Evolutionary conservation across 2,329 filamentous ascomycete species (phyloP).

Genomic region (Alternaria viburni): DNA sequence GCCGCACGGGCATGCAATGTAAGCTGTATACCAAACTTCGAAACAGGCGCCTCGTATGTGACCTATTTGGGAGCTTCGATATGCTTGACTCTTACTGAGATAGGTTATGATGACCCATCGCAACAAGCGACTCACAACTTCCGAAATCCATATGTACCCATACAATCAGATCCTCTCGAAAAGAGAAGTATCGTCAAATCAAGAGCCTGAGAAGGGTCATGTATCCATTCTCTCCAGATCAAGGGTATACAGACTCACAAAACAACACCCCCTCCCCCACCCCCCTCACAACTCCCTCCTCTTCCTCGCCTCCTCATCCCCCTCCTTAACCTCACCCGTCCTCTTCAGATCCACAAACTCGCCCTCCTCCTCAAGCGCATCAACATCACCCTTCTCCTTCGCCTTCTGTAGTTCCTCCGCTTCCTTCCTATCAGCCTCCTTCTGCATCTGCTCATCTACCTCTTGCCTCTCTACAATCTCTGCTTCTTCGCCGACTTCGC

Average conservation of each 20-base stretch:
- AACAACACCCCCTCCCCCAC: too few species aligned
- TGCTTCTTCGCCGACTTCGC: conserved; percentile 39
- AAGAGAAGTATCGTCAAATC: too few species aligned
- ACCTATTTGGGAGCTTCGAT: neutral
- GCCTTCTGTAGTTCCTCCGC: conserved; percentile 1
- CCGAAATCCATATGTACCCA: too few species aligned
- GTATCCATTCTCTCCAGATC: neutral
- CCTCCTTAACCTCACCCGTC: conserved; percentile 8
- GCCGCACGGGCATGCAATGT: neutral
- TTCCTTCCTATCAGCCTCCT: conserved; percentile 20
- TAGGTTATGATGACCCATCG: too few species aligned
- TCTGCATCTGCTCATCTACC: conserved; percentile 30
- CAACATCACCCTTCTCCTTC: neutral
- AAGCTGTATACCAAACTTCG: neutral
- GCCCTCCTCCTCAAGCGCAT: conserved; percentile 12
- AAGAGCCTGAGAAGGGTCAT: neutral
- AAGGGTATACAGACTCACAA: neutral
- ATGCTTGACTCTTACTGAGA: neutral
- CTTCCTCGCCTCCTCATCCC: conserved; percentile 17
- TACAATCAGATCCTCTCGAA: too few species aligned
- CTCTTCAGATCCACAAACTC: conserved; percentile 26
- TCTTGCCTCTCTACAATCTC: conserved; percentile 39
- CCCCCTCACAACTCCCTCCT: conserved; percentile 19
- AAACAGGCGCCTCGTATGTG: neutral
- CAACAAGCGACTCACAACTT: too few species aligned